Evolutionary conservation across 306 rosid species (phyloP).

Genomic region (Macrotyloma uniflorum): DNA sequence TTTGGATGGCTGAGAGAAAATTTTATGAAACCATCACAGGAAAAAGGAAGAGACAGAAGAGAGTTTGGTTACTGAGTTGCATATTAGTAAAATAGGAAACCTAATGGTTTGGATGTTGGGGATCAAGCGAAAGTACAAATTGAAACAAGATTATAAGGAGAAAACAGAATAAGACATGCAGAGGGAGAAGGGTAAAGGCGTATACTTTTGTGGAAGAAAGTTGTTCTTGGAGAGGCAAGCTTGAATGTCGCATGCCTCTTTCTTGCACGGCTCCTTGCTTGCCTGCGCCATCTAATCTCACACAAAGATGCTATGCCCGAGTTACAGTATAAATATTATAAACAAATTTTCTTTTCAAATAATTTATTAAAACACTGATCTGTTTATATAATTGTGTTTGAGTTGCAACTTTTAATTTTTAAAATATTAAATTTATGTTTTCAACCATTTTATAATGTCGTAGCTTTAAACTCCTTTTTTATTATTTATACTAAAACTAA

Average conservation of each 20-base stretch:
- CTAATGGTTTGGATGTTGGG: not conserved
- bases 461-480: too few relatives aligned
- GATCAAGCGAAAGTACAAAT: conserved; percentile 3
- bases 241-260: conserved; percentile 93
- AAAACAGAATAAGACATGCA: not conserved
- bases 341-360: too few relatives aligned
- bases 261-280: conserved; percentile 92
- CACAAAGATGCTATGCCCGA: not conserved
- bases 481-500: too few relatives aligned
- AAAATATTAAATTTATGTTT: too few relatives aligned
- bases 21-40: not conserved
- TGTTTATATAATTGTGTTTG: too few relatives aligned
- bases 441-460: too few relatives aligned
- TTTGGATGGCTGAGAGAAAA: too few relatives aligned
- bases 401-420: too few relatives aligned
- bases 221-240: conserved; percentile 89
- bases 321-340: too few relatives aligned
- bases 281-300: conserved; percentile 50
- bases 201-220: conserved; percentile 73
- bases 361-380: too few relatives aligned
- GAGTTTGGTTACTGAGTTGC: too few relatives aligned
- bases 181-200: not conserved
- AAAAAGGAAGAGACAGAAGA: not conserved
- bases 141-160: not conserved
- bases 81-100: not conserved